A percentile compares a stretch with the other conserved stretches of the same genome.
These are phyloP conservation scores for Sphagnum contortum DNA, from an alignment of 225 moss, liverwort and hornwort species.

Conservation along the genomic window DNA sequence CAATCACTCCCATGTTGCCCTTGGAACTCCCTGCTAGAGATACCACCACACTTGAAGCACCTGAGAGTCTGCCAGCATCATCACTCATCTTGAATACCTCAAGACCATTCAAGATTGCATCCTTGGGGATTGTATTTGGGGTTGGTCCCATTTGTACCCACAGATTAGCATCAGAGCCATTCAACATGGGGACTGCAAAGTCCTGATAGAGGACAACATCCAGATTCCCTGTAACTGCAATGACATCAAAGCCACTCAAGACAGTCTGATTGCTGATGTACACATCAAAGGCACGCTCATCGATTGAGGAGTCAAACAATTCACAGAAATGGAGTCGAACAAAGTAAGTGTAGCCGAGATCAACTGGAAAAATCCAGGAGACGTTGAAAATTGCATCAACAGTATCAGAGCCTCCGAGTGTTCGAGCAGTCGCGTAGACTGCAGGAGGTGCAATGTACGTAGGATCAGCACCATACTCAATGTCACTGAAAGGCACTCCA, in stretches of 20 bases:
- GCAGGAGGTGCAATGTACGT: conserved; percentile 41
- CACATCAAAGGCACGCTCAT: conserved; percentile 55
- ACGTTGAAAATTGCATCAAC: conserved; percentile 40
- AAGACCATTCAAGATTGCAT: conserved; percentile 70
- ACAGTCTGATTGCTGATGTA: conserved; percentile 65
- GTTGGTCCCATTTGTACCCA: conserved; percentile 57
- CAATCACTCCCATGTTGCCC: conserved; percentile 36
- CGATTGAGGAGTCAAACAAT: neutral
- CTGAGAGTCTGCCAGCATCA: conserved; percentile 39
- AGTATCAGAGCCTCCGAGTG: conserved; percentile 23
- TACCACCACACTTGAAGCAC: conserved; percentile 5
- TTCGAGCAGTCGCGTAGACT: conserved; percentile 64
- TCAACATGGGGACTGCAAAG: conserved; percentile 49
- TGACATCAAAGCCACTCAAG: conserved; percentile 14
- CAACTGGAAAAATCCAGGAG: conserved; percentile 58
- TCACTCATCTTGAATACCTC: conserved; percentile 87
- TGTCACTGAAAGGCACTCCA: neutral
- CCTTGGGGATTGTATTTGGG: conserved; percentile 10
- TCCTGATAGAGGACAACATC: conserved; percentile 31
- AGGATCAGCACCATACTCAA: conserved; percentile 2
- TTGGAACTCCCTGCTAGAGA: conserved; percentile 5
- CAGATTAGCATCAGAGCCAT: conserved; percentile 8
- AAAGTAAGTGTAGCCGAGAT: conserved; percentile 50
- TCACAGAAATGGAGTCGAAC: conserved; percentile 84
- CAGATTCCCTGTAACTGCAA: neutral